Evolutionary conservation across 2,329 filamentous ascomycete genomes (phyloP), one percentile per base, ranked within the genome.

Genomic region (Truncatella angustata): DNA sequence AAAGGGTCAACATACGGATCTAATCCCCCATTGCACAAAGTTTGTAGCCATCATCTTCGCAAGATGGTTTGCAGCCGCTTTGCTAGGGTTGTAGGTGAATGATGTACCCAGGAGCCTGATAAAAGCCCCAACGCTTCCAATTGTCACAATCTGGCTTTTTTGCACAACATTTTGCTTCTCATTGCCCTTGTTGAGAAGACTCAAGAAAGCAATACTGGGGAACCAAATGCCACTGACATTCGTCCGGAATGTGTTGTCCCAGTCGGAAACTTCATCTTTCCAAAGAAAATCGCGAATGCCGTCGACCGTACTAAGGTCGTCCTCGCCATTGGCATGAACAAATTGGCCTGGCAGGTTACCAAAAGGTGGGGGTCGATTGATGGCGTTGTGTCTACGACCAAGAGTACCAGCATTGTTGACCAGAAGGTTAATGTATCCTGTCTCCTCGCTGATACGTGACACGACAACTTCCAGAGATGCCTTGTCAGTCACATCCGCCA

Each of bases 1-100:
- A 2, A 14, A 14, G 14, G 7, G 28, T 32, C 28, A 2, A 32
- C 28, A 32, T 32, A 32, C 28, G 7, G 28, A 32, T 32, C 51
- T 37, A 30, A 56, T 56, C 7, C 51, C 51, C 51, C 51, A 56
- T 37, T 54, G 54, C 34, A 56, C 43, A 23, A 54, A 56, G 24
- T 52, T 52, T 16, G 54, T 56, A 36, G 54, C 54, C 52, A 56
- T 52, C 54, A 54, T 54, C 39, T 52, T 52, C 12, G 45, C 45
- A 43, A 56, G 49, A 24, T 54, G 52, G 21, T 51, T 52, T 12
- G 52, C 49, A 3, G 52, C 54, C 16, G 52, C 52, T 12, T 54
- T 56, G 45, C 44, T 49, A 3, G 52, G 44, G 18, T 50, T 52
- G 28, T 54, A 54, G 16, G 30, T 39, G 46, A 37, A 49, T 2